Evolutionary conservation across 1,284 basidiomycete genomes (phyloP).

Genomic region (Moesziomyces antarcticus): DNA sequence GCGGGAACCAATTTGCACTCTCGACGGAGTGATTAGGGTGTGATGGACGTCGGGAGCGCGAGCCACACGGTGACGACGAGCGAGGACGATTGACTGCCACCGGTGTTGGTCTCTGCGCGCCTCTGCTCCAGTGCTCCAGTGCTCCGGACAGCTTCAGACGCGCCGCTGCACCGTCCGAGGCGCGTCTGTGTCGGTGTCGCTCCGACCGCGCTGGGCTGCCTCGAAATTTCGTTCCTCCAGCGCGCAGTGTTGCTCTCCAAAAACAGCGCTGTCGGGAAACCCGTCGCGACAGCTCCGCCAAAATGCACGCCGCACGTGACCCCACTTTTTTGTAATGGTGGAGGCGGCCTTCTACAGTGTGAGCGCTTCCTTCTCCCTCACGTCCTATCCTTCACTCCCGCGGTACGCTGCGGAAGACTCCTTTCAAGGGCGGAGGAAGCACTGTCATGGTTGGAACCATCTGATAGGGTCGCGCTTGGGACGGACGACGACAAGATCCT

Average conservation of each 20-base stretch:
- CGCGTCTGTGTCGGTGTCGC: conserved; percentile 17
- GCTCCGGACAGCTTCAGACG: conserved; percentile 2
- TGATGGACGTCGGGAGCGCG: conserved; percentile 6
- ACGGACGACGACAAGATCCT: no score
- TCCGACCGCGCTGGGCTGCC: background rate
- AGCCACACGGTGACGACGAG: background rate
- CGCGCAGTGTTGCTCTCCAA: conserved; percentile 37
- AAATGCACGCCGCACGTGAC: conserved; percentile 23
- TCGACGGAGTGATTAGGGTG: background rate
- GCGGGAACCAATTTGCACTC: background rate
- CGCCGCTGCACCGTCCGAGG: conserved; percentile 8
- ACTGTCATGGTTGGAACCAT: no score
- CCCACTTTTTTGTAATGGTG: conserved; percentile 2
- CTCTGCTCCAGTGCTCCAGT: no score
- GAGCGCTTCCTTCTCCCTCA: conserved; percentile 1
- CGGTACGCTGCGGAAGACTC: no score
- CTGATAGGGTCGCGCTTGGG: no score
- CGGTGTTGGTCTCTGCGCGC: conserved; percentile 33
- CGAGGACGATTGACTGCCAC: background rate
- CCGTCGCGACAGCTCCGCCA: conserved; percentile 11
- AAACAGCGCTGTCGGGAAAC: no score
- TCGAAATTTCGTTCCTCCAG: no score
- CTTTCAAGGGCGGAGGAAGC: no score
- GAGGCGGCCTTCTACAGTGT: conserved; percentile 1
- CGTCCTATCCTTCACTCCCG: background rate